Evolutionary conservation across 257 asterid species (phyloP).

Genomic region (Paulownia fortunei): DNA sequence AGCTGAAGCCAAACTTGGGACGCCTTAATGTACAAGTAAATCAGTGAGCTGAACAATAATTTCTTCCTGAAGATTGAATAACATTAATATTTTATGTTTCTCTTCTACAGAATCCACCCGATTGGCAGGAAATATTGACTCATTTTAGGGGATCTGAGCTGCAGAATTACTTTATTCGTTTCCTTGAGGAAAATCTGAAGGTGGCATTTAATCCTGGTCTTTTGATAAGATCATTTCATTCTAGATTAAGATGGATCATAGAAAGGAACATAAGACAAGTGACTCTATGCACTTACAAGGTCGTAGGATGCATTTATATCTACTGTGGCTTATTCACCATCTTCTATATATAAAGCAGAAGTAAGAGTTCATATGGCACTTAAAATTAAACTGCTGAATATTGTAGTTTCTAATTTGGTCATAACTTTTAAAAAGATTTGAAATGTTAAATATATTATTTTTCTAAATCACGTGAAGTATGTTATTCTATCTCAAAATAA

Average conservation of each 20-base stretch:
- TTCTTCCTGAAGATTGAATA: not conserved
- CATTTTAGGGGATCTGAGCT: conserved; percentile 76
- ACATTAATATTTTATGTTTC: conserved; percentile 8
- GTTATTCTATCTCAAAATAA: too few relatives aligned
- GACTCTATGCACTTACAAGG: not conserved
- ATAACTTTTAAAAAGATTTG: not conserved
- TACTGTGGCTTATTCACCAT: not conserved
- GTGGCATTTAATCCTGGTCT: conserved; percentile 57
- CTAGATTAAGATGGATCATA: not conserved
- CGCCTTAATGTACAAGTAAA: conserved; percentile 48
- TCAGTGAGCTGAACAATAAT: not conserved
- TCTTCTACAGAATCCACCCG: conserved; percentile 67
- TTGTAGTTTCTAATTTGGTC: not conserved
- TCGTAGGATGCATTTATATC: not conserved
- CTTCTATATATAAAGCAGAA: too few relatives aligned
- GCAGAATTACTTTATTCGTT: conserved; percentile 71
- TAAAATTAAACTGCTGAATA: too few relatives aligned
- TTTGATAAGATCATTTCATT: not conserved
- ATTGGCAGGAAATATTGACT: conserved; percentile 76
- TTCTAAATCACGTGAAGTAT: too few relatives aligned
- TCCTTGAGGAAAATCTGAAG: conserved; percentile 70
- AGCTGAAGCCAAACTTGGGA: conserved; percentile 55
- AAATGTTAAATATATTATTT: too few relatives aligned
- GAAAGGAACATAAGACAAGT: not conserved
- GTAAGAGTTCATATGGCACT: too few relatives aligned